Percentiles rank a stretch among this genome's conserved stretches.
Evolutionary conservation across 805 yeast genomes (phyloP).

Genomic region (Metschnikowia corniflorae): DNA sequence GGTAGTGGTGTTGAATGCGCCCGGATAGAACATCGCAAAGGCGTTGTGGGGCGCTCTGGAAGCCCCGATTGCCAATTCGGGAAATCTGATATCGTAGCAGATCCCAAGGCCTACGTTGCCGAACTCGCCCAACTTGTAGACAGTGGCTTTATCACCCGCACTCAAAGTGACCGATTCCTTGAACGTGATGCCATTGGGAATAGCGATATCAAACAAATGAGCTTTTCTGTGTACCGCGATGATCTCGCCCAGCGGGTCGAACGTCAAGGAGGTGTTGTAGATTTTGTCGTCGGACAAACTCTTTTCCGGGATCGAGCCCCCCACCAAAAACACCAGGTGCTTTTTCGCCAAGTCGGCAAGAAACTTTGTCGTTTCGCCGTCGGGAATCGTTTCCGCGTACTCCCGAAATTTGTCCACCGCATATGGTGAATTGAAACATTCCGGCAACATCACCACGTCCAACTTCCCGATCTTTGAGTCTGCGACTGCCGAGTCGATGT

Average conservation of each 20-base stretch:
- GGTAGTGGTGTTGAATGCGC: constrained; percentile 80
- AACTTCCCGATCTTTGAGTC: constrained; percentile 35
- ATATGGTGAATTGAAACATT: constrained; percentile 95
- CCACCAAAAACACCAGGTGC: constrained; percentile 63
- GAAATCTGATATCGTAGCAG: constrained; percentile 78
- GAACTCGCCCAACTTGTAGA: constrained; percentile 55
- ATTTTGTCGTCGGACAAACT: constrained; percentile 39
- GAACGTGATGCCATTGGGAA: constrained; percentile 87
- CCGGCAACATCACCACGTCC: constrained; percentile 84
- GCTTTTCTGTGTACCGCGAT: constrained; percentile 88
- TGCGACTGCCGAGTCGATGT: constrained; percentile 57
- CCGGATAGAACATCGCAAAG: constrained; percentile 77
- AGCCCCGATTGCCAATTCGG: constrained; percentile 70
- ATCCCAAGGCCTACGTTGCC: constrained; percentile 72
- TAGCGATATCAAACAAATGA: constrained; percentile 88
- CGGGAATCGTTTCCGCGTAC: constrained; percentile 84
- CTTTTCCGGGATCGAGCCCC: constrained; percentile 90
- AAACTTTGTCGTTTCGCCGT: constrained; percentile 62
- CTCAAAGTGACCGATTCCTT: constrained; percentile 73
- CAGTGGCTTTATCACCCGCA: constrained; percentile 81
- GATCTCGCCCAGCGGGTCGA: constrained; percentile 65
- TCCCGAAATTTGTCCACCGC: constrained; percentile 80
- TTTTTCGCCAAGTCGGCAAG: constrained; percentile 65
- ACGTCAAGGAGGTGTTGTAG: constrained; percentile 73
- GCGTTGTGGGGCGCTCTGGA: constrained; percentile 57